Evolutionary conservation across 257 asterid species (phyloP).

Genomic region (Petunia axillaris): DNA sequence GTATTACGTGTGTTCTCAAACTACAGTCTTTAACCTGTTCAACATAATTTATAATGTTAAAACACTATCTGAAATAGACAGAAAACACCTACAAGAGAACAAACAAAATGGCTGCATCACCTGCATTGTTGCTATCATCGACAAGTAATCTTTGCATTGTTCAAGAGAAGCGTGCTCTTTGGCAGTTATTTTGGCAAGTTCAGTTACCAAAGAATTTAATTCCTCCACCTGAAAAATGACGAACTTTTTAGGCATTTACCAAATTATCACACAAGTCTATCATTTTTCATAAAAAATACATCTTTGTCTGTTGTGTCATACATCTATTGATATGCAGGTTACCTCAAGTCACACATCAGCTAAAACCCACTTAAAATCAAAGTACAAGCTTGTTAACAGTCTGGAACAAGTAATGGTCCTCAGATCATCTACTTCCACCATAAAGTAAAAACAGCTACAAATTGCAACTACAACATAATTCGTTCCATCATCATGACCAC

Average conservation of each 20-base stretch:
- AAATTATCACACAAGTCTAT: conserved; percentile 10
- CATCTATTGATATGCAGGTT: background rate
- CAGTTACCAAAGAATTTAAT: conserved; percentile 59
- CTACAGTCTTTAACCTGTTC: conserved; percentile 81
- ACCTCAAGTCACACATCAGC: background rate
- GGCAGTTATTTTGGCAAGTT: conserved; percentile 67
- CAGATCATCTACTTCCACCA: background rate
- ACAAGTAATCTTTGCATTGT: conserved; percentile 65
- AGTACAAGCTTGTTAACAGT: background rate
- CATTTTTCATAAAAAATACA: background rate
- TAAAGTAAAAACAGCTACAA: background rate
- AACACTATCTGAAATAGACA: background rate
- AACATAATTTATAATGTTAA: background rate
- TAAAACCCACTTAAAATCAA: background rate
- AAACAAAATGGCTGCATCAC: conserved; percentile 38
- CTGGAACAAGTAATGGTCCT: background rate
- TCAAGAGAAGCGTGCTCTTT: conserved; percentile 73
- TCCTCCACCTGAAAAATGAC: conserved; percentile 62
- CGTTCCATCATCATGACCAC: background rate
- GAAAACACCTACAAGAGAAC: background rate
- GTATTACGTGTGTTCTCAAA: conserved; percentile 79
- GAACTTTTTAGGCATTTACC: conserved; percentile 12
- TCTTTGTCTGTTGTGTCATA: background rate
- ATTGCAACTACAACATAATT: background rate
- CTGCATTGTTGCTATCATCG: conserved; percentile 72